Evolutionary conservation across 306 rosid genomes (phyloP).

Genomic region (Cicer pinnatifidum): DNA sequence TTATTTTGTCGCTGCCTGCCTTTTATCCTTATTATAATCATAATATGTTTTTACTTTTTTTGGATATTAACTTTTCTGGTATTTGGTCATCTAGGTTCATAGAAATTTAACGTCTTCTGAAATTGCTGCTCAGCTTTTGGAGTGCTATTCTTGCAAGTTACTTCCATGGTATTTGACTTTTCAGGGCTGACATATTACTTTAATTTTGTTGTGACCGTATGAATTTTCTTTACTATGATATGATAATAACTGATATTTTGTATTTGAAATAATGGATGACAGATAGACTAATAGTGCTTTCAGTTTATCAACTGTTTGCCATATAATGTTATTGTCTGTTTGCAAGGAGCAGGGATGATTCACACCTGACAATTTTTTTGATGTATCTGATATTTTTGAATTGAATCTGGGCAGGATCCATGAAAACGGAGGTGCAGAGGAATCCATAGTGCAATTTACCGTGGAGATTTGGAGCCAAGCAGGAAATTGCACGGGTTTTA

Average conservation of each 20-base stretch:
- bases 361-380: conserved; percentile 25
- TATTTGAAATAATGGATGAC: conserved; percentile 29
- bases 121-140: conserved; percentile 64
- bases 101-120: conserved; percentile 59
- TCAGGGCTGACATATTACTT: conserved; percentile 24
- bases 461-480: conserved; percentile 68
- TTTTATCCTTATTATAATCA: neutral
- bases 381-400: conserved; percentile 47
- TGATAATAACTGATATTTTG: conserved; percentile 32
- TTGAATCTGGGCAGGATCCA: conserved; percentile 62
- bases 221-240: conserved; percentile 17
- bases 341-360: conserved; percentile 36
- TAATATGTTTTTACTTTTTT: conserved; percentile 19
- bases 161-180: conserved; percentile 71
- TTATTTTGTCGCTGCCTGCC: conserved; percentile 23
- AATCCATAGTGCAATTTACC: conserved; percentile 62
- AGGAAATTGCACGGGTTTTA: conserved; percentile 54
- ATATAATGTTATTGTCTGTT: conserved; percentile 12
- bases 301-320: conserved; percentile 37
- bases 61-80: conserved; percentile 40
- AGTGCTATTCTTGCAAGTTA: conserved; percentile 76
- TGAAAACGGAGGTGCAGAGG: conserved; percentile 68
- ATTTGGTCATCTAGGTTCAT: conserved; percentile 58
- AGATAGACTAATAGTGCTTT: neutral
- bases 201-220: conserved; percentile 37